Base-by-base conservation (phyloP, 345 rosid genomes). In the Atalantia buxifolia region DNA sequence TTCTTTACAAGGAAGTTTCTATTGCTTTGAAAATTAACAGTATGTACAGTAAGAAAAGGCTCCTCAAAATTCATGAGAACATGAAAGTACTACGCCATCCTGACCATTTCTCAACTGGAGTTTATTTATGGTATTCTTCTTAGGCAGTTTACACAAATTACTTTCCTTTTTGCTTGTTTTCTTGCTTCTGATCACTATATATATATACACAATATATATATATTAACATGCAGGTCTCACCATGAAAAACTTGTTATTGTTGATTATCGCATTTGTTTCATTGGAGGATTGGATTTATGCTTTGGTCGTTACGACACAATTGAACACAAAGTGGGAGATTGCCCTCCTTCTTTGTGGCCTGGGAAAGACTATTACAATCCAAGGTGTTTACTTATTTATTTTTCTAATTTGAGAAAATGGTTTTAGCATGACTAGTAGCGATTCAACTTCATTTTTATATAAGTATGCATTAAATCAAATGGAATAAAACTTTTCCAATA, bases 321-420 rank as follows among this genome's bases (percentile, higher is more conserved):
- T 0, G 94, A 93, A 80, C 99, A 95, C 78, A 88, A 81, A 75
- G 85, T 95, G 14, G 91, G 92, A 33, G 98, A 95, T 85, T 88
- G 67, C 64, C 94, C 94, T 85, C 69, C 99, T 42, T 40, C 72
- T 76, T 63, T 80, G 70, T 95, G 98, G 98, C 98, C 99, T 4
- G 98, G 99, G 68, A 95, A 93, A 79, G 99, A 95, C 80, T 95
- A 95, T 61, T 95, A 95, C 60, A 95, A 95, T 76, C 99, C 99
- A 42, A 91, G 99, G 98, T 95, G 21, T 53, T 45, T 45, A 42
- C 9, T 42, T 42, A 10, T 45, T 45, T 45, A 42, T 50, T 77
- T 59, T 79, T 45, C 27, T 16, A 42, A 61, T 73, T 31, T 12
- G 4, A 50, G 61, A 53, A 71, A 53, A 7, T 16, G 7, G 42